A percentile compares a stretch with the other conserved stretches of the same genome.
Conservation (phyloP, 345 rosid genomes). For the Acer saccharum region DNA sequence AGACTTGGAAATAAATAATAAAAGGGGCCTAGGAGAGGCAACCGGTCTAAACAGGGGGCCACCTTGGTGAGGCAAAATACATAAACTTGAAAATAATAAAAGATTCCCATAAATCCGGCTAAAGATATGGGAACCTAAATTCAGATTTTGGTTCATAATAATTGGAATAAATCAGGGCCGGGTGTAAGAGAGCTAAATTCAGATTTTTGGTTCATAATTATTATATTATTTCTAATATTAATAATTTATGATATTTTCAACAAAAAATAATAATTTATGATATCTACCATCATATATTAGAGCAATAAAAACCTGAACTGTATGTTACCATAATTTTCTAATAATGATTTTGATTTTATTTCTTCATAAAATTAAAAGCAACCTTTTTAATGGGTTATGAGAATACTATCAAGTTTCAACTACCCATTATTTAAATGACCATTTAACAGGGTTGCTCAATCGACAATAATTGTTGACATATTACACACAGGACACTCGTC, state of each 20-base stretch:
- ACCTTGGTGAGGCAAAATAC: not conserved
- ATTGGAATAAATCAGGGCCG: not conserved
- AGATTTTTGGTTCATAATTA: no score
- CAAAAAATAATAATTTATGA: not conserved
- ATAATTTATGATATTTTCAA: not conserved
- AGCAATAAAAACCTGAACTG: not conserved
- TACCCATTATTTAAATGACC: not conserved
- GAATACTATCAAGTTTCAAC: not conserved
- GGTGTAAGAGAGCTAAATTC: no score
- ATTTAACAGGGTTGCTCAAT: not conserved
- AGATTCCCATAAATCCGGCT: conserved; percentile 31
- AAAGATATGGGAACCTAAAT: conserved; percentile 17
- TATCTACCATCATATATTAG: not conserved
- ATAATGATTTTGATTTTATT: not conserved
- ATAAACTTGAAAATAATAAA: conserved; percentile 16
- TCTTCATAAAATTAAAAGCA: not conserved
- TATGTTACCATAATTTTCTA: not conserved
- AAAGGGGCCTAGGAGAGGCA: conserved; percentile 12
- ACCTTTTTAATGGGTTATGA: not conserved
- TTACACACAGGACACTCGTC: not conserved
- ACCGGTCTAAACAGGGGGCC: conserved; percentile 15
- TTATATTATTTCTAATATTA: not conserved
- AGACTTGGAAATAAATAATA: not conserved
- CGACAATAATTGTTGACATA: not conserved
- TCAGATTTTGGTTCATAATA: conserved; percentile 9